phyloP scores from a whole-genome alignment of 805 yeast species.

The Schwanniomyces polymorphus region DNA sequence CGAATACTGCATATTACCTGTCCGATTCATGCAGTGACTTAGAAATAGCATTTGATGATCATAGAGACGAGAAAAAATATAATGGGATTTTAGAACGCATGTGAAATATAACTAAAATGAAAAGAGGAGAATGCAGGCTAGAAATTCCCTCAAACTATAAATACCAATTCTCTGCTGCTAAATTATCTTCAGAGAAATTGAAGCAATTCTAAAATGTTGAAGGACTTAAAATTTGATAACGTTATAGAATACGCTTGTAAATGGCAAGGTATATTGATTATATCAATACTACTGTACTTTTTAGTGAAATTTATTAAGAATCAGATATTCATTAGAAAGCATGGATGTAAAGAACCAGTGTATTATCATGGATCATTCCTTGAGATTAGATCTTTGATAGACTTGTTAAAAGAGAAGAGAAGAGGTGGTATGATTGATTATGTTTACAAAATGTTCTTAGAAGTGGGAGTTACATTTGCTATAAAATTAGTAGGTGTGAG shows the following conservation, averaged over 20 bases:
- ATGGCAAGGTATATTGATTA: constrained; percentile 6
- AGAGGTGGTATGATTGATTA: constrained; percentile 20
- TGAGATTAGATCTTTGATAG: constrained; percentile 7
- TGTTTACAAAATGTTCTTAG: constrained; percentile 4
- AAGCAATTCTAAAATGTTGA: background rate
- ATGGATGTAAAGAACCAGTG: constrained; percentile 15
- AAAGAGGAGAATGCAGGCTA: background rate
- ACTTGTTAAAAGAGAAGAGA: constrained; percentile 13
- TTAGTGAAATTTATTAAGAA: constrained; percentile 1
- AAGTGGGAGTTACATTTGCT: constrained; percentile 11
- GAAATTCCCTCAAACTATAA: background rate
- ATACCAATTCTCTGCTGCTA: background rate
- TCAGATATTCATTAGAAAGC: constrained; percentile 11
- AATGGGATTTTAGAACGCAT: constrained; percentile 1
- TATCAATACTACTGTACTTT: constrained; percentile 3
- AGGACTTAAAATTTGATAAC: background rate
- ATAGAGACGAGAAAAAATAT: constrained; percentile 18
- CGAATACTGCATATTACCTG: background rate
- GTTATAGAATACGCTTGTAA: background rate
- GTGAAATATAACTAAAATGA: background rate
- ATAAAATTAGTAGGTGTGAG: constrained; percentile 18
- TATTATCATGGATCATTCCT: constrained; percentile 2
- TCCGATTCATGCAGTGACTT: constrained; percentile 21
- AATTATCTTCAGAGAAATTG: background rate
- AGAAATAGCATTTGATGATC: constrained; percentile 30